phyloP scores from a whole-genome alignment of 305 asterid genomes.

The Withania somnifera region DNA sequence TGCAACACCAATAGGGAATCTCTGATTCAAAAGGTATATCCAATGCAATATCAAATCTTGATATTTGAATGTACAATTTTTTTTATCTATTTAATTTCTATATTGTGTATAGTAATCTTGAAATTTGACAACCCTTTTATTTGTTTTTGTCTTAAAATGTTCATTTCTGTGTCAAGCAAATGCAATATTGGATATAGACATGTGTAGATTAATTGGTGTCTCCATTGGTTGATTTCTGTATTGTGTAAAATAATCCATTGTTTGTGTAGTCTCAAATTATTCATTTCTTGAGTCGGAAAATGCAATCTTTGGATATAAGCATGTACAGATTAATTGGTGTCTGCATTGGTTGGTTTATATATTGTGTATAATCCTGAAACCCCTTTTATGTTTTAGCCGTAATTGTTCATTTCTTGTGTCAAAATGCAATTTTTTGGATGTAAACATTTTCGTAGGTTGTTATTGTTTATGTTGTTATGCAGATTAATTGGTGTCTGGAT shows the following conservation, averaged over 20 bases:
- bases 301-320: no score
- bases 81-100: neutral
- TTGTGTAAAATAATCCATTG: no score
- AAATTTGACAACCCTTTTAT: no score
- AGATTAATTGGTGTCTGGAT: neutral
- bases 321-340: neutral
- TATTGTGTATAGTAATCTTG: no score
- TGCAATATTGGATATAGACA: no score
- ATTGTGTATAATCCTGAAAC: neutral
- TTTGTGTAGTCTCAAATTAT: no score
- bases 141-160: no score
- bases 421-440: neutral
- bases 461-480: neutral
- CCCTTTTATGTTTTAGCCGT: neutral
- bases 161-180: no score
- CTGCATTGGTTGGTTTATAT: neutral
- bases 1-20: neutral
- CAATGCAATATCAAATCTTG: neutral
- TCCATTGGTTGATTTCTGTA: no score
- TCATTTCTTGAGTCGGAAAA: no score
- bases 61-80: neutral
- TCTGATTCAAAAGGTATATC: neutral
- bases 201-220: no score
- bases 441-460: neutral
- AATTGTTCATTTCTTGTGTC: neutral